A percentile compares a stretch with the other conserved stretches of the same genome.
phyloP scores from a whole-genome alignment of 331 rosid genomes.

The Acacia concinna region DNA sequence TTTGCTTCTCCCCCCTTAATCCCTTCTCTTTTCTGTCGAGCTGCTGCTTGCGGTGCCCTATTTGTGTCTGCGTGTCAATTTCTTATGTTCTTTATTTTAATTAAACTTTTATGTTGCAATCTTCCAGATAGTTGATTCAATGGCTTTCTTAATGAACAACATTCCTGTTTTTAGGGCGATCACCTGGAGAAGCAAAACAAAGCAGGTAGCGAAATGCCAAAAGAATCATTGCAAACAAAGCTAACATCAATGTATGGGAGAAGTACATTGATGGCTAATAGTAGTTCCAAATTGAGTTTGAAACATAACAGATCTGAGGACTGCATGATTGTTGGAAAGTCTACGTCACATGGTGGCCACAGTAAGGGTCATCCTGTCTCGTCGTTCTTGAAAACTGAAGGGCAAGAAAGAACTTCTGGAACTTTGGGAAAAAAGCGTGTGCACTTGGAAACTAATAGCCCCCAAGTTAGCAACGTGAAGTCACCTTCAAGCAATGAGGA shows the following conservation, averaged over 20 bases:
- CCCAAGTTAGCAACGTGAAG: slow-evolving; percentile 48
- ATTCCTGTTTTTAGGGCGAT: slow-evolving; percentile 42
- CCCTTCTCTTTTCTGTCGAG: background rate
- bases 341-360: slow-evolving; percentile 37
- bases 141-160: background rate
- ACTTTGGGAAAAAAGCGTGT: slow-evolving; percentile 52
- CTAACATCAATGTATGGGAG: slow-evolving; percentile 48
- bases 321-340: slow-evolving; percentile 54
- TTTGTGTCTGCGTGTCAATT: background rate
- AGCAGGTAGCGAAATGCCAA: slow-evolving; percentile 37
- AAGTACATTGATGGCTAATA: slow-evolving; percentile 40
- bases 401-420: slow-evolving; percentile 56
- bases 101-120: background rate
- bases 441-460: slow-evolving; percentile 57
- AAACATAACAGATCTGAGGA: slow-evolving; percentile 51
- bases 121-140: background rate
- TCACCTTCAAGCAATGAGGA: slow-evolving; percentile 67
- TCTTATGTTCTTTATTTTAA: background rate
- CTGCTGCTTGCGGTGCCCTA: background rate
- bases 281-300: slow-evolving; percentile 40
- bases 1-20: background rate
- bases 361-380: slow-evolving; percentile 41
- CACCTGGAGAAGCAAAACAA: slow-evolving; percentile 47
- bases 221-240: slow-evolving; percentile 54
- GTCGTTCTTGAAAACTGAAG: slow-evolving; percentile 45